phyloP scores from a whole-genome alignment of 371 early-diverging fungal genomes.

The Rhizopus delemar region DNA sequence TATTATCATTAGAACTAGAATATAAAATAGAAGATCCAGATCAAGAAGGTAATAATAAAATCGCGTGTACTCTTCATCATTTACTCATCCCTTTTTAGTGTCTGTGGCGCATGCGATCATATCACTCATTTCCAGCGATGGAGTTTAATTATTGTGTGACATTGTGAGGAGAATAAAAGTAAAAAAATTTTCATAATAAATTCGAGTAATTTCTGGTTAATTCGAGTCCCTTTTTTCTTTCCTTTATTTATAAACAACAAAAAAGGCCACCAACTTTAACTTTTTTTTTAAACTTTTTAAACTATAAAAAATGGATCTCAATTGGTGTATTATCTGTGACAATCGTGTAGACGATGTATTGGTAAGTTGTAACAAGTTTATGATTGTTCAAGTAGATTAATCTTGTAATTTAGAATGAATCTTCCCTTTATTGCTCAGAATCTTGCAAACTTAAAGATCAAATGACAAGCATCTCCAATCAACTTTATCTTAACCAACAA shows the following conservation, averaged over 20 bases:
- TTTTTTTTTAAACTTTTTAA: constrained; percentile 2
- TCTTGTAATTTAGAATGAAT: constrained; percentile 25
- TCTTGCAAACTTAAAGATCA: constrained; percentile 37
- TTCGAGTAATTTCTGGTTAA: constrained; percentile 5
- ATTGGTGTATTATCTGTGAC: constrained; percentile 42
- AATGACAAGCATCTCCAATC: constrained; percentile 33
- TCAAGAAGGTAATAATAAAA: constrained; percentile 45
- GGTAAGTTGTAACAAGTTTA: constrained; percentile 16
- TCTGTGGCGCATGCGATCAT: constrained; percentile 28
- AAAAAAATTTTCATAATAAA: constrained; percentile 1
- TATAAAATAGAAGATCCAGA: constrained; percentile 72
- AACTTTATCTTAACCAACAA: constrained; percentile 23
- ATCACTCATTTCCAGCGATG: constrained; percentile 26
- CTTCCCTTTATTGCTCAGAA: constrained; percentile 36
- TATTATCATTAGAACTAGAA: constrained; percentile 68
- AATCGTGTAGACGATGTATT: constrained; percentile 34
- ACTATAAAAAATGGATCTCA: constrained; percentile 30
- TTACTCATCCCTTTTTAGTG: constrained; percentile 2
- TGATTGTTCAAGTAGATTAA: neutral
- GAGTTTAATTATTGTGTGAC: constrained; percentile 12
- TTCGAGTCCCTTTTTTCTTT: constrained; percentile 18
- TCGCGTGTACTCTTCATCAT: neutral
- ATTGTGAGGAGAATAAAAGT: neutral
- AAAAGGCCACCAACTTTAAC: constrained; percentile 28
- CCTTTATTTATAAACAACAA: constrained; percentile 27